phyloP scores from a whole-genome alignment of 176 grass and related monocot species.

The Cenchrus americanus region DNA sequence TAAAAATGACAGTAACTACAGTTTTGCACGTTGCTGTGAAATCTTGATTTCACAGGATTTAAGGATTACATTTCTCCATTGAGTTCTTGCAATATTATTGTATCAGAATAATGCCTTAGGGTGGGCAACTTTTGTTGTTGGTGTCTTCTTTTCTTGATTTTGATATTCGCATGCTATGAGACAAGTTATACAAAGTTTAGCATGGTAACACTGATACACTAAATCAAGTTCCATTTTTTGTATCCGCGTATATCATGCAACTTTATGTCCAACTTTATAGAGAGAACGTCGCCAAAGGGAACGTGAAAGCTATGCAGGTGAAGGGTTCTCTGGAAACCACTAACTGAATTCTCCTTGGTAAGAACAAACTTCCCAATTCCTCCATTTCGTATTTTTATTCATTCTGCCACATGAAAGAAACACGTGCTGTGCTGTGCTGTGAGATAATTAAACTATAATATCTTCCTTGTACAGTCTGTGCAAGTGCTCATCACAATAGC shows the following conservation, averaged over 20 bases:
- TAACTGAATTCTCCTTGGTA: constrained; percentile 38
- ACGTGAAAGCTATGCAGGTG: constrained; percentile 51
- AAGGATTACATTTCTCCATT: background rate
- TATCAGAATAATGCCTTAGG: background rate
- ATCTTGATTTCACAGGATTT: background rate
- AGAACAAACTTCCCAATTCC: background rate
- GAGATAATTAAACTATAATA: background rate
- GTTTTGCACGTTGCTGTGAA: background rate
- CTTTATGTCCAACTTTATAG: constrained; percentile 36
- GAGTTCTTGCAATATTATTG: background rate
- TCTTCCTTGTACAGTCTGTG: background rate
- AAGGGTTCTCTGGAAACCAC: constrained; percentile 45
- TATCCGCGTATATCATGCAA: background rate
- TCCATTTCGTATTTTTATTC: background rate
- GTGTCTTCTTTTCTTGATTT: background rate
- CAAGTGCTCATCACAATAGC: background rate
- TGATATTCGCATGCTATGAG: background rate
- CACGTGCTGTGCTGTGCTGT: background rate
- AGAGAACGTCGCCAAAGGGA: constrained; percentile 61
- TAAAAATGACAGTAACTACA: background rate
- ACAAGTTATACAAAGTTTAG: too few relatives aligned
- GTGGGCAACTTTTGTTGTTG: background rate
- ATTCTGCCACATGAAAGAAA: background rate
- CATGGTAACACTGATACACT: too few relatives aligned
- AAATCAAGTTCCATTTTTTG: background rate